Evolutionary conservation across 2,329 filamentous ascomycete species (phyloP), one percentile per base, ranked within the genome.

Genomic region (Trichoderma simmonsii): DNA sequence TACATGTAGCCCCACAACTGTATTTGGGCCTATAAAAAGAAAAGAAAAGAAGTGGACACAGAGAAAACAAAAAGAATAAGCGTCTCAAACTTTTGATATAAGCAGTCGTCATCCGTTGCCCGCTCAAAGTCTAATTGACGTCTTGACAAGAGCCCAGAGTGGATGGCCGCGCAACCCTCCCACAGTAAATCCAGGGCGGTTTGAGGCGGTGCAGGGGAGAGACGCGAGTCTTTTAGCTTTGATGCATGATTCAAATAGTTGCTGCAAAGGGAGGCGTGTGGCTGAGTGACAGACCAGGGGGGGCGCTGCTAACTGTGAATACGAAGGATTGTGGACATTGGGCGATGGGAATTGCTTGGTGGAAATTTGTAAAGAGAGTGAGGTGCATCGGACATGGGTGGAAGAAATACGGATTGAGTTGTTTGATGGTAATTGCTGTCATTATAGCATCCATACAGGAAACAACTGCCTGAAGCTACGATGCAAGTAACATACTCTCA

Each of bases 91-190:
- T 21, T 12, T 54, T 1, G 48, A 51, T 54, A 54, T 24, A 54
- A 14, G 48, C 48, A 11, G 48, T 54, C 48, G 48, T 54, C 48
- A 54, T 54, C 48, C 54, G 43, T 57, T 56, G 56, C 18, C 26
- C 26, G 28, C 56, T 21, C 30, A n/a, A 60, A 32, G 57, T 61
- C 57, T 34, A 21, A 61, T 61, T 36, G 57, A 32, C 43, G 26
- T 12, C 28, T 51, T 54, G 36, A 21, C 61, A 48, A 15, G 24
- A 6, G 36, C 9, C 18, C 36, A 18, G 61, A 57, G 61, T 64
- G 61, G 43, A 54, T 30, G 39, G 62, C 62, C 62, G 6, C 62
- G 62, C 62, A 65, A 65, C 62, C 62, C 62, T 32, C 39, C 61
- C 18, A 3, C 39, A 51, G 62, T 34, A 6, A 36, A 61, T 61